Base-by-base conservation (phyloP, 768 basidiomycete genomes). In the Amanita fuliginea region DNA sequence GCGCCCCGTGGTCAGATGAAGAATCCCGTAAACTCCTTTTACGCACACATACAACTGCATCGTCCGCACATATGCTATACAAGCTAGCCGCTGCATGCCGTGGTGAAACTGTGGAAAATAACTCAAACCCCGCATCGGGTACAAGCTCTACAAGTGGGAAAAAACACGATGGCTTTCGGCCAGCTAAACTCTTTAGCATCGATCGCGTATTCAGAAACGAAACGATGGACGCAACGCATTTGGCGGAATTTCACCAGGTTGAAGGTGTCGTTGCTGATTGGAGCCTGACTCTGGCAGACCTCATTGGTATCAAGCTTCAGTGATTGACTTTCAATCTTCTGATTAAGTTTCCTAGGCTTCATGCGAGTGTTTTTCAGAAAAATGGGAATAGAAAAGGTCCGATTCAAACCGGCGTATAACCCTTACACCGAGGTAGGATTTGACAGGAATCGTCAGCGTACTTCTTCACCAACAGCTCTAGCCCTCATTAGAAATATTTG, bases 211-310 rank as follows among this genome's bases (percentile, higher is more conserved):
- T 98, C 83, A 76, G 96, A 62, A 99, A 99, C 59, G 96, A 99
- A 67, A 90, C 96, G 0, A 89, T 90, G 77, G 96, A 99, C 65
- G 93, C 93, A 40, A 99, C 96, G 14, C 96, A 99, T 73, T 61
- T 99, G 54, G 96, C 96, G 3, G 96, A 99, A 67, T 99, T 99
- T 74, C 95, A 98, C 63, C 96, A 99, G 67, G 96, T 99, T n/a
- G 96, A 99, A 65, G 96, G 96, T 45, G 96, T 99, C 41, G 92
- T 99, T 22, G 96, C 96, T 8, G 96, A 99, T 66, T 80, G 83
- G 55, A 81, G 82, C 44, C 68, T 99, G 52, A 98, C 95, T 1
- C 71, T 99, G 22, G 95, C 92, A 14, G 93, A 98, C 63, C 72
- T 99, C 52, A 97, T 99, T 55, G 94, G 93, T 91, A 55, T 41